Evolutionary conservation across 2,329 filamentous ascomycete species (phyloP), one percentile per base, ranked within the genome.

Genomic region (Graphilbum fragrans): DNA sequence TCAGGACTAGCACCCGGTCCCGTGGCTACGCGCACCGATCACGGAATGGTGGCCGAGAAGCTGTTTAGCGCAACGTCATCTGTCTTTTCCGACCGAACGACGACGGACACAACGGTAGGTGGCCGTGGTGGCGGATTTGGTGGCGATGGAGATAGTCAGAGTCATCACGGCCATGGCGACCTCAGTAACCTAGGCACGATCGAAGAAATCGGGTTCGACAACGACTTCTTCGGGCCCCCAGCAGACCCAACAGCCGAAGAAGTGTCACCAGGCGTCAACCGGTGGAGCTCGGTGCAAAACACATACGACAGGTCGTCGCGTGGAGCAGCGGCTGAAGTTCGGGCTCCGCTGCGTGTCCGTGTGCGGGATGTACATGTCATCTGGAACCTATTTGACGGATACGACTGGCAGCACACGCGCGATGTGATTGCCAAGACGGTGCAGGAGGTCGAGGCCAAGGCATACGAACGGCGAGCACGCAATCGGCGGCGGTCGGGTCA

Each of bases 351-450:
- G 14, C 80, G 78, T 48, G 69, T 95, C 3, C 77, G 78, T 5
- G 72, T 96, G 16, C 80, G 85, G 21, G 86, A 95, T 54, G 80
- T 94, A 6, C 86, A 96, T 56, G 66, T 95, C 39, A 95, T 96
- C 45, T 98, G 92, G 92, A 94, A 98, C 54, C 66, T 98, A 1
- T 95, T 92, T 58, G 92, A 98, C 64, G 92, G 92, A 2, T 98
- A 94, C 56, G 93, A 98, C 60, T 98, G 93, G 93, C 75, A 80
- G 50, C 74, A 77, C 35, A 98, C 93, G 1, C 75, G 90, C 35
- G 82, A 92, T 47, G 77, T 82, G 4, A 94, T 98, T 43, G 79
- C 80, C 19, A 84, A 90, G 55, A 87, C 86, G 7, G 87, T 98
- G 2, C 78, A 92, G 45, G 80, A 93, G 41, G 82, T 98, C 2